Base-by-base conservation (phyloP, 164 flowering plant genomes). In the Magnolia changhungtana region DNA sequence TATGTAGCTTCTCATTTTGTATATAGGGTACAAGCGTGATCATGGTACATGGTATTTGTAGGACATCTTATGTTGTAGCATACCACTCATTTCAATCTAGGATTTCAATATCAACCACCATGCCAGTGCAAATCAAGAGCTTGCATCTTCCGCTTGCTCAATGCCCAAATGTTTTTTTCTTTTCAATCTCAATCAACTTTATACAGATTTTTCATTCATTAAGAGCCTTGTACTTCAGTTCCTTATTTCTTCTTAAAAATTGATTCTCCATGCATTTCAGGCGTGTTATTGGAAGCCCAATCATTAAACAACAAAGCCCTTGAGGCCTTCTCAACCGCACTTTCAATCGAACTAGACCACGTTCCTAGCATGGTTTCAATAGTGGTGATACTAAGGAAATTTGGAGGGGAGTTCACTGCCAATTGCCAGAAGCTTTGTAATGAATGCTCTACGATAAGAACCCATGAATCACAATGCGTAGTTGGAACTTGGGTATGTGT, bases 401-500 rank as follows among this genome's bases (percentile, higher is more conserved):
- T 82, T 72, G 90, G 92, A 2, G 70, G 29, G 63, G 52, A 74
- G 81, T 4, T 83, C 90, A 8, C 79, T 90, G 37, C 91, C 92
- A 5, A 83, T 88, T 68, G 96, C 98, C 2, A 87, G 89, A 82
- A 94, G 97, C 85, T 87, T 90, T 71, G 74, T 96, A 52, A 90
- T 94, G 98, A 90, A 84, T 75, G 96, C 98, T 8, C 69, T 96
- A 24, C 79, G 89, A 50, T 75, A 92, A 78, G 96, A 94, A 63
- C 96, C 99, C 9, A 91, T 90, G 9, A 92, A 88, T 81, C 90
- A 96, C 49, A 86, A 90, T 49, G 99, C 97, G 10, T 94, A 98
- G 99, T 80, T 90, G 76, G 86, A 82, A 73, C 90, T 92, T 49
- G 98, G 99, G n/a, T 67, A 81, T 73, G 76, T 96, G 73, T 83